These are phyloP conservation scores for Hanseniaspora opuntiae DNA, from an alignment of 805 yeast genomes.

Conservation along the genomic window DNA sequence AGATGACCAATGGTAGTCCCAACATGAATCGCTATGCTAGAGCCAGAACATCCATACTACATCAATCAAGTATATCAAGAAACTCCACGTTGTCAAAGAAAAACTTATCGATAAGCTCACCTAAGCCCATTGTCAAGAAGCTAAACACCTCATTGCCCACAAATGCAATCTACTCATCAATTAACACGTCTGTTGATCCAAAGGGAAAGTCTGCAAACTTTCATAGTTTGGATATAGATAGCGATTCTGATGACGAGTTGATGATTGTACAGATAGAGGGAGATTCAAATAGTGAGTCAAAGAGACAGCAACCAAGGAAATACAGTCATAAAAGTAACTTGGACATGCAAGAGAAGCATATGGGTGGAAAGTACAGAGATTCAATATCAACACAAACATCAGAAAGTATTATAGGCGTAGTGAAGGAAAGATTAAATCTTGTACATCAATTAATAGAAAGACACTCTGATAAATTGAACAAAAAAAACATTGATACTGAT, in stretches of 20 bases:
- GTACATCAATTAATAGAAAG: conserved; percentile 18
- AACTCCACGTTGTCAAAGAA: neutral
- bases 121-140: conserved; percentile 9
- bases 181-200: conserved; percentile 1
- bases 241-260: conserved; percentile 3
- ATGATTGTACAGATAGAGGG: conserved; percentile 8
- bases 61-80: neutral
- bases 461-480: conserved; percentile 16
- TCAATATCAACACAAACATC: neutral
- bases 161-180: neutral
- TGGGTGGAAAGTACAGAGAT: neutral
- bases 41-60: neutral
- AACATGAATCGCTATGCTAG: neutral
- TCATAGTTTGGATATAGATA: neutral
- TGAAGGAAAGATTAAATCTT: conserved; percentile 20
- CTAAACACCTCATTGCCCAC: neutral
- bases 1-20: neutral
- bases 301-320: neutral
- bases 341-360: neutral
- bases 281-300: neutral
- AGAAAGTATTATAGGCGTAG: conserved; percentile 14
- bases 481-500: conserved; percentile 22
- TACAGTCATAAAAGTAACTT: neutral
- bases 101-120: neutral
- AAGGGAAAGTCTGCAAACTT: neutral